These are phyloP conservation scores for Erodium texanum DNA, from an alignment of 441 rosid species.

Conservation along the genomic window DNA sequence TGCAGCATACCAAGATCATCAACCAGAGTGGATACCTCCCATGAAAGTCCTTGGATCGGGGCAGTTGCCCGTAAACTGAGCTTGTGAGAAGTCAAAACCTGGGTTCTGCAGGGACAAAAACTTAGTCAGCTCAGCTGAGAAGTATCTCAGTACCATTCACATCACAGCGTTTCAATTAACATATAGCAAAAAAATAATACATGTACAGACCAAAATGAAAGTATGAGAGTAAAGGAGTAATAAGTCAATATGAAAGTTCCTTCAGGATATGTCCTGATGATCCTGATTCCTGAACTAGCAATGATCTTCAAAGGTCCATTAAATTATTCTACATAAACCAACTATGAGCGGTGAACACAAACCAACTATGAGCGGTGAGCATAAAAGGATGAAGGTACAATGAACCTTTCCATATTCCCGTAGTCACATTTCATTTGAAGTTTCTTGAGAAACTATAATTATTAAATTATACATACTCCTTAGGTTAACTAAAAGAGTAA, in stretches of 20 bases:
- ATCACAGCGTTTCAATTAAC: neutral
- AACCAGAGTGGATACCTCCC: conserved; percentile 52
- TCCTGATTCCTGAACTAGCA: neutral
- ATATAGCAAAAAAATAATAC: neutral
- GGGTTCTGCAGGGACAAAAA: conserved; percentile 40
- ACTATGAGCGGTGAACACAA: neutral
- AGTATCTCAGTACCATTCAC: neutral
- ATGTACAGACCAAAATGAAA: neutral
- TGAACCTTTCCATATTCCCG: neutral
- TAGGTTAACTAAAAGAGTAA: neutral
- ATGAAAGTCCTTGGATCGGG: conserved; percentile 63
- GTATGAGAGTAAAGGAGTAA: neutral
- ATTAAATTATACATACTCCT: neutral
- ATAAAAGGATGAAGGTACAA: neutral
- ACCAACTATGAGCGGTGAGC: neutral
- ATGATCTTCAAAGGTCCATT: neutral
- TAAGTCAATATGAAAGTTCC: neutral
- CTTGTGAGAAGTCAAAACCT: conserved; percentile 69
- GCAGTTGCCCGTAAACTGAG: conserved; percentile 53
- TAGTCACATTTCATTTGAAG: neutral
- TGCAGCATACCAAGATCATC: conserved; percentile 16
- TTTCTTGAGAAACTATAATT: neutral
- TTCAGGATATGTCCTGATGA: neutral
- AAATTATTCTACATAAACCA: neutral
- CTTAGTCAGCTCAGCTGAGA: conserved; percentile 7